These are phyloP conservation scores for Lagenaria siceraria DNA, from an alignment of 306 rosid genomes.

Conservation along the genomic window DNA sequence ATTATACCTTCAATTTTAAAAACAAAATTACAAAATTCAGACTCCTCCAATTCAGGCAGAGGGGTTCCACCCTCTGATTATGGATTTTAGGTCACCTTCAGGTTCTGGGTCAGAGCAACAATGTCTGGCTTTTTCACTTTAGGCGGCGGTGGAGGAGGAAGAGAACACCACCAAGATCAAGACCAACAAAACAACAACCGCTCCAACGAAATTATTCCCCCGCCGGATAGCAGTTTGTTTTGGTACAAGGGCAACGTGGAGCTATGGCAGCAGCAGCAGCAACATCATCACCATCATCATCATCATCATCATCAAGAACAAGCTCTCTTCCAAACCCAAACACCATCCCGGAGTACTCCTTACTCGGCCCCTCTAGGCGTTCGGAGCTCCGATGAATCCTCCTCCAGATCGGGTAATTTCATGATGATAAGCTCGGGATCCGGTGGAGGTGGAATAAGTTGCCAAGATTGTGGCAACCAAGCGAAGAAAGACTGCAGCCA, in stretches of 20 bases:
- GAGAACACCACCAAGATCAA: constrained; percentile 5
- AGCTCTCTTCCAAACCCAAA: constrained; percentile 24
- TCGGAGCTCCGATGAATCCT: constrained; percentile 44
- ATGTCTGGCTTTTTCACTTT: constrained; percentile 90
- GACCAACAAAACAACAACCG: constrained; percentile 5
- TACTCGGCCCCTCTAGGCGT: constrained; percentile 47
- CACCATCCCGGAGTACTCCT: constrained; percentile 17
- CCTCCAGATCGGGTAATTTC: constrained; percentile 50
- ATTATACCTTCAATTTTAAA: too few species aligned
- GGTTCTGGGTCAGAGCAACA: constrained; percentile 23
- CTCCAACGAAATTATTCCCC: constrained; percentile 23
- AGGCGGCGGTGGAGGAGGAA: constrained; percentile 40
- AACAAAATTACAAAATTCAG: not conserved
- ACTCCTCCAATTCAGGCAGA: not conserved
- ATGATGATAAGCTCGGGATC: constrained; percentile 20
- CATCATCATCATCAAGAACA: constrained; percentile 14
- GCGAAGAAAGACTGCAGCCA: constrained; percentile 88
- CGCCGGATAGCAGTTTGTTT: constrained; percentile 33
- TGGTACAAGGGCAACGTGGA: constrained; percentile 65
- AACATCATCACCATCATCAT: not conserved
- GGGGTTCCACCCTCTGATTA: constrained; percentile 35
- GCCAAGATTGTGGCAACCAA: constrained; percentile 96
- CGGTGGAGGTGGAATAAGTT: constrained; percentile 44
- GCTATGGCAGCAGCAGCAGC: constrained; percentile 57
- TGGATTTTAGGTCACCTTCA: constrained; percentile 55